Conservation (phyloP, 768 basidiomycete genomes). For the Rhizopogon rudus region DNA sequence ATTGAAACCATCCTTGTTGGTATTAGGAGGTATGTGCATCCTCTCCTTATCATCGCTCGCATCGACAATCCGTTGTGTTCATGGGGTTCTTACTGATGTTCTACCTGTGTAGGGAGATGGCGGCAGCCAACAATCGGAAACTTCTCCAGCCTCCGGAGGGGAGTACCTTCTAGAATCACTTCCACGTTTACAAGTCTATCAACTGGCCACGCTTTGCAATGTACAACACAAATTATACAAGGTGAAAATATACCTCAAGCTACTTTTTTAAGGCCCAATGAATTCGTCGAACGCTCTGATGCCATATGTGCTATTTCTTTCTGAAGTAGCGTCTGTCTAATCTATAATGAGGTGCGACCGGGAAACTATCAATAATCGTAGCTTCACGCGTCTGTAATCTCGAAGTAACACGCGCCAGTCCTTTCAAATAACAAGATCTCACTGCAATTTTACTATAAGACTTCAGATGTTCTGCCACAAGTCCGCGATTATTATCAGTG, state of each 20-base stretch:
- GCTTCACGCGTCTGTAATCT: too few relatives aligned
- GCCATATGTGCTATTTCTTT: too few relatives aligned
- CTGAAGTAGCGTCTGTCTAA: too few relatives aligned
- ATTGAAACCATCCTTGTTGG: constrained; percentile 91
- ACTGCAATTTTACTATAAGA: too few relatives aligned
- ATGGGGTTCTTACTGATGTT: constrained; percentile 2
- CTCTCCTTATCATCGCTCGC: background rate
- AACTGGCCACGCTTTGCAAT: background rate
- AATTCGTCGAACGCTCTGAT: too few relatives aligned
- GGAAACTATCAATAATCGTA: too few relatives aligned
- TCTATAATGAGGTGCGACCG: too few relatives aligned
- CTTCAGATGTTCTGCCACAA: too few relatives aligned
- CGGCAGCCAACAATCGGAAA: constrained; percentile 84
- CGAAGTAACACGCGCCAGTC: too few relatives aligned
- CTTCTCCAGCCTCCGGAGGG: constrained; percentile 94
- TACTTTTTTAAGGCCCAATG: background rate
- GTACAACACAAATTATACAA: background rate
- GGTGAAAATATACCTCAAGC: background rate
- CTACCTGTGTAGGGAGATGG: constrained; percentile 76
- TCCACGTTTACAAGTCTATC: background rate
- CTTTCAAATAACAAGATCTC: too few relatives aligned
- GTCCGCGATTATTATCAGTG: too few relatives aligned
- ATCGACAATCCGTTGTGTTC: background rate
- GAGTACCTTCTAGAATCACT: constrained; percentile 46
- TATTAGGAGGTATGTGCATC: constrained; percentile 64